These are phyloP conservation scores for Hibiscus tridactylites DNA, from an alignment of 345 rosid genomes.

Conservation along the genomic window DNA sequence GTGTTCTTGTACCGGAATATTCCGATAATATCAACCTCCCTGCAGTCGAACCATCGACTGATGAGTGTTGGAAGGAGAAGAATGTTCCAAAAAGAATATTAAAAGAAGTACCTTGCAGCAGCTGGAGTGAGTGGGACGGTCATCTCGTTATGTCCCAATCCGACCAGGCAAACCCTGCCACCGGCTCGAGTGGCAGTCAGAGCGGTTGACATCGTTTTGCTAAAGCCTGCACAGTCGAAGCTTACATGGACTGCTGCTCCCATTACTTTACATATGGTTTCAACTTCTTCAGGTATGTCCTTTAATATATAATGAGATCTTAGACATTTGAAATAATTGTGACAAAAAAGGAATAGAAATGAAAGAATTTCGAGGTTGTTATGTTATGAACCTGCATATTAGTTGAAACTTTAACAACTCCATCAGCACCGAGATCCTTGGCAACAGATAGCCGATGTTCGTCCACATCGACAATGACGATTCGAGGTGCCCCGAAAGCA, in stretches of 20 bases:
- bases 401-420: slow-evolving; percentile 54
- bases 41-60: not conserved
- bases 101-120: slow-evolving; percentile 42
- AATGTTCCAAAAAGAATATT: not conserved
- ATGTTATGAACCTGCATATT: slow-evolving; percentile 40
- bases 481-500: slow-evolving; percentile 78
- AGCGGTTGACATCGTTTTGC: slow-evolving; percentile 57
- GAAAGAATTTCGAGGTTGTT: not conserved
- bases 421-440: slow-evolving; percentile 61
- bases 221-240: slow-evolving; percentile 57
- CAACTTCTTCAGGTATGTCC: slow-evolving; percentile 40
- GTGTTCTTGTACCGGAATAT: slow-evolving; percentile 77
- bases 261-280: slow-evolving; percentile 37
- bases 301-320: slow-evolving; percentile 4
- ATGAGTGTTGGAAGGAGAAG: too few species aligned
- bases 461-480: slow-evolving; percentile 69
- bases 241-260: slow-evolving; percentile 38
- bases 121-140: slow-evolving; percentile 47
- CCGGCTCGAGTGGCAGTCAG: slow-evolving; percentile 45
- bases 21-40: slow-evolving; percentile 90
- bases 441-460: slow-evolving; percentile 66
- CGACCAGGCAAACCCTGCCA: slow-evolving; percentile 60
- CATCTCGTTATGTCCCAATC: slow-evolving; percentile 44
- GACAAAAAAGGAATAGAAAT: too few species aligned
- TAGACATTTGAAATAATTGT: too few species aligned